A percentile compares a stretch with the other conserved stretches of the same genome.
Conservation (phyloP, 2,329 filamentous ascomycete genomes). For the Fusarium nelsonii region DNA sequence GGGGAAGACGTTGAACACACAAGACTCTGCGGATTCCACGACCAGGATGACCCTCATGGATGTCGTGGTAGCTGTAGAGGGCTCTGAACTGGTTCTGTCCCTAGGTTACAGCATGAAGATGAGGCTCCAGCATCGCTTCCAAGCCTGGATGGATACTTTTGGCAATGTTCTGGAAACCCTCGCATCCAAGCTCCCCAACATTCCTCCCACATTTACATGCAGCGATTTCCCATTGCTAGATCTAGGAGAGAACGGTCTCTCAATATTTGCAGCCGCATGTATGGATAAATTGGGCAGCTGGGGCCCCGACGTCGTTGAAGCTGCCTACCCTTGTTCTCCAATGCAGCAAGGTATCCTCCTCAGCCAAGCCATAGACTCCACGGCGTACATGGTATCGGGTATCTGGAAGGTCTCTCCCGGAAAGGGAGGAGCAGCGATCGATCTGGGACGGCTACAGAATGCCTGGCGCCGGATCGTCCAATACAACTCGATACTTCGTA, state of each 20-base stretch:
- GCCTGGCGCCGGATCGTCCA: not conserved
- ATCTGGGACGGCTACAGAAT: not conserved
- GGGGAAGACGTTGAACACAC: not conserved
- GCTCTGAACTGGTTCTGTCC: not conserved
- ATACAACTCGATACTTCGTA: not conserved
- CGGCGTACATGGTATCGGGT: not conserved
- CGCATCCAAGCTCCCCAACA: not conserved
- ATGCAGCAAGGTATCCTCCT: conserved; percentile 3
- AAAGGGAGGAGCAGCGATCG: not conserved
- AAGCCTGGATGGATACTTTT: not conserved
- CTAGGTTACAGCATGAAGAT: not conserved
- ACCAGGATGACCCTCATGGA: not conserved
- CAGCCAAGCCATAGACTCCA: not conserved
- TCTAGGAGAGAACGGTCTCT: not conserved
- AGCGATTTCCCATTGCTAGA: not conserved
- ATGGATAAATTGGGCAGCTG: not conserved
- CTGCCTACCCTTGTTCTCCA: not conserved
- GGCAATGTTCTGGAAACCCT: not conserved
- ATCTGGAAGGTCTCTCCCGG: not conserved
- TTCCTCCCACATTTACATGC: not conserved
- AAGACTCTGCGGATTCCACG: not conserved
- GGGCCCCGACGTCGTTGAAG: not conserved
- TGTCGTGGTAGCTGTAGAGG: not conserved
- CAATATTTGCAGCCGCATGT: not conserved
- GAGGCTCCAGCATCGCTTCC: not conserved